A percentile compares a stretch with the other conserved stretches of the same genome.
phyloP scores from a whole-genome alignment of 768 basidiomycete species.

The Saitozyma sp. region DNA sequence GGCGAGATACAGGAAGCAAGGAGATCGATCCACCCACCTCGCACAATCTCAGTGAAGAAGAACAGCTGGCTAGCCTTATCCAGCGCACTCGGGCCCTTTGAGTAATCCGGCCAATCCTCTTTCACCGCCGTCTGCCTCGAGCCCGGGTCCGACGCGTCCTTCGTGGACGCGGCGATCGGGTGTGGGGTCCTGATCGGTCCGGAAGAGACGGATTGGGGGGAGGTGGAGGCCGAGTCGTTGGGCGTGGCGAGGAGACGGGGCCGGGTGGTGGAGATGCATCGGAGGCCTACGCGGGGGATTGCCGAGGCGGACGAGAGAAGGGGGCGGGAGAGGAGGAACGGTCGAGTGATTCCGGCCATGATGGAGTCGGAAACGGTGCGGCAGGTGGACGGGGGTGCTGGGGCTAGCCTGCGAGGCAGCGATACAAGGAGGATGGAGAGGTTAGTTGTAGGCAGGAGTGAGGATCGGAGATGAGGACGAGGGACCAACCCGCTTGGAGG shows the following conservation, averaged over 20 bases:
- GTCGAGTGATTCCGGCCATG: background rate
- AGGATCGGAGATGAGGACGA: too few species aligned
- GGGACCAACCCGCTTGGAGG: too few species aligned
- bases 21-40: constrained; percentile 61
- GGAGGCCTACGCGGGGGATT: background rate
- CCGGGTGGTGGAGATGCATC: constrained; percentile 26
- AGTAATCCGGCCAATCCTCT: constrained; percentile 48
- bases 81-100: constrained; percentile 75
- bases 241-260: constrained; percentile 34
- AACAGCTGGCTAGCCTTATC: constrained; percentile 95
- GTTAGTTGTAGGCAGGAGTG: too few species aligned
- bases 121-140: constrained; percentile 24
- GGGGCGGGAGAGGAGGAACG: background rate
- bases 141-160: constrained; percentile 17
- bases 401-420: too few species aligned
- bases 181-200: constrained; percentile 41
- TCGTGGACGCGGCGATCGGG: constrained; percentile 23
- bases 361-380: too few species aligned
- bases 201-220: constrained; percentile 27
- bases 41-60: constrained; percentile 97
- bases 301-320: background rate
- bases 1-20: background rate
- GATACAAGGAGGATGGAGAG: too few species aligned
- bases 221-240: constrained; percentile 14
- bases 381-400: too few species aligned